A percentile compares a stretch with the other conserved stretches of the same genome.
Evolutionary conservation across 208 protist genomes (phyloP).

Genomic region (Angomonas ambiguus): DNA sequence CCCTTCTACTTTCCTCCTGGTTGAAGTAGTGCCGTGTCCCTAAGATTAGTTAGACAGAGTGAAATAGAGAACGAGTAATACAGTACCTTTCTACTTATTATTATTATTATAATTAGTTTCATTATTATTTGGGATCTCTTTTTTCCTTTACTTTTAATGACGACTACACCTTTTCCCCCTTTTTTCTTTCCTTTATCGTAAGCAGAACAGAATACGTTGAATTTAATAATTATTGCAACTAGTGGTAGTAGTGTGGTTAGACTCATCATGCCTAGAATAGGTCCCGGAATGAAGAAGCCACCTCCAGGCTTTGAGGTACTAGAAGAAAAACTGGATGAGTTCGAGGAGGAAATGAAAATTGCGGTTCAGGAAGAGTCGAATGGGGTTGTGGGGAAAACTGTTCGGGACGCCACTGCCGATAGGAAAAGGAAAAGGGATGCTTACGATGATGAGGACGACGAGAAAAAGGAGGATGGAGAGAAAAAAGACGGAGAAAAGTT

Average conservation of each 20-base stretch:
- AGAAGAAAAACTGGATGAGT: constrained; percentile 55
- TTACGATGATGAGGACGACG: constrained; percentile 13
- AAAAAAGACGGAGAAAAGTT: neutral
- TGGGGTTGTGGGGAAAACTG: constrained; percentile 44
- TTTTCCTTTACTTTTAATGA: neutral
- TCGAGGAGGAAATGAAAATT: constrained; percentile 62
- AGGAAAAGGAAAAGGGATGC: neutral
- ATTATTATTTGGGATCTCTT: constrained; percentile 1
- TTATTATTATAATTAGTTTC: no score
- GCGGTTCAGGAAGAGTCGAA: constrained; percentile 62
- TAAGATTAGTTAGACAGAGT: no score
- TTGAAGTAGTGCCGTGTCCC: no score
- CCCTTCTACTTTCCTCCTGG: neutral
- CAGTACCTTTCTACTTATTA: no score
- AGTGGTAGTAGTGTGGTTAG: no score
- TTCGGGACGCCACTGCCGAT: constrained; percentile 23
- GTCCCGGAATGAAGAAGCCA: constrained; percentile 77
- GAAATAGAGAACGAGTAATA: no score
- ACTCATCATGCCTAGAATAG: constrained; percentile 78
- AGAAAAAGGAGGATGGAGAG: neutral
- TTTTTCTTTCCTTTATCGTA: neutral
- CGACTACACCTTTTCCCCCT: neutral
- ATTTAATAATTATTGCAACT: no score
- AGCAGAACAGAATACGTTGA: neutral
- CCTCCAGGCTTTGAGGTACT: constrained; percentile 74